Conservation (phyloP, 2,329 filamentous ascomycete genomes). For the Calycina herbarum region DNA sequence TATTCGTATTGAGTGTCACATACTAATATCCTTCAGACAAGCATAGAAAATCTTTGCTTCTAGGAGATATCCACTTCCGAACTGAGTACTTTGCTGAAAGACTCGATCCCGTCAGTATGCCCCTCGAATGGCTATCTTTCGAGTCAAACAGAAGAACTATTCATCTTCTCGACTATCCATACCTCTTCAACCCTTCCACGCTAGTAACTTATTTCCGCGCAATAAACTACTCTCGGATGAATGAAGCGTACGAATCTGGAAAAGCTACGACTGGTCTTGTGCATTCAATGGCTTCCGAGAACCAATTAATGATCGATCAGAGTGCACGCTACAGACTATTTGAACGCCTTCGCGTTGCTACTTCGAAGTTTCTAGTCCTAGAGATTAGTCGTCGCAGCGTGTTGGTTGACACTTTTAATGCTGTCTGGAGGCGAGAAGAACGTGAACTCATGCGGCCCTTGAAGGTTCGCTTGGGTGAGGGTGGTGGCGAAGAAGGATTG, state of each 20-base stretch:
- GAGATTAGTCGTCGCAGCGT: slow-evolving; percentile 67
- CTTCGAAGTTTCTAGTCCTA: slow-evolving; percentile 70
- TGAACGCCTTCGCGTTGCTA: slow-evolving; percentile 64
- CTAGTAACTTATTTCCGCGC: slow-evolving; percentile 83
- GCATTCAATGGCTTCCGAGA: slow-evolving; percentile 51
- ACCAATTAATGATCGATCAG: slow-evolving; percentile 54
- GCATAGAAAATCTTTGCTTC: slow-evolving; percentile 60
- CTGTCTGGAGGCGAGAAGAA: slow-evolving; percentile 83
- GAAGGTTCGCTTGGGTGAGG: slow-evolving; percentile 83
- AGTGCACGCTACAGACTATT: slow-evolving; percentile 63
- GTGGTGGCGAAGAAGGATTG: slow-evolving; percentile 81
- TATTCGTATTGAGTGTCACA: background rate
- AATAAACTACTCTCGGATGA: slow-evolving; percentile 87
- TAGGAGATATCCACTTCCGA: slow-evolving; percentile 70
- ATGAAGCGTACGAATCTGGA: slow-evolving; percentile 71
- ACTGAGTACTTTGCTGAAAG: slow-evolving; percentile 75
- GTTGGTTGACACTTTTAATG: slow-evolving; percentile 75
- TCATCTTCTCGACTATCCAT: slow-evolving; percentile 79
- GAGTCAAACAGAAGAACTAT: slow-evolving; percentile 60
- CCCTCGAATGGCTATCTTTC: slow-evolving; percentile 68
- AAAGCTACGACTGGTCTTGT: slow-evolving; percentile 57
- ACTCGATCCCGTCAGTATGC: slow-evolving; percentile 73
- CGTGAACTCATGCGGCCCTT: slow-evolving; percentile 81
- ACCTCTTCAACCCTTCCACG: slow-evolving; percentile 71
- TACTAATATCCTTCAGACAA: slow-evolving; percentile 49